Evolutionary conservation across 2,329 filamentous ascomycete species (phyloP), one percentile per base, ranked within the genome.

Genomic region (Polychaeton citri): DNA sequence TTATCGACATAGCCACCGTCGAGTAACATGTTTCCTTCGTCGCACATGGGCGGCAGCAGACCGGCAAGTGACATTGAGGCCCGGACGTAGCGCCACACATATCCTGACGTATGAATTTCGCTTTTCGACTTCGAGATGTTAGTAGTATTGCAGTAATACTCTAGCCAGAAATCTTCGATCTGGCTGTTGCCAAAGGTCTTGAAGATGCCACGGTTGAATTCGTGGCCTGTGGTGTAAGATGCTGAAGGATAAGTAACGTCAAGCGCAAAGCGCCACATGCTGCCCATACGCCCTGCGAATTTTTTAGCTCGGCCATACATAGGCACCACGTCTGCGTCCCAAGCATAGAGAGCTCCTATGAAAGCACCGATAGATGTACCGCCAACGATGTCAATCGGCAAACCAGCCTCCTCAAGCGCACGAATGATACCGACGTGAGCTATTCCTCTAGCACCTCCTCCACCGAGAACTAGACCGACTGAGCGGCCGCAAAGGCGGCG

Each of bases 141-240:
- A 24, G 92, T 98, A 0, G 90, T 96, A 61, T 98, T 98, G 71
- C 92, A 98, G 63, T 98, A 98, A 57, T 85, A 98, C 48, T 94
- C 86, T 8, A 98, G 72, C 90, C 90, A 98, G 53, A 96, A 98
- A 58, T 98, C 90, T 61, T 98, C 90, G 39, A 98, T 96, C 55
- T 96, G 90, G 7, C 84, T 83, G 51, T 95, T 85, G 10, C 87
- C 90, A 56, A 98, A 95, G 0, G 88, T 86, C 60, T 98, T 98
- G 74, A 95, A 98, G 45, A 98, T 95, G 28, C 90, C 90, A 5
- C 90, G 82, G 51, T 98, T 98, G 71, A 98, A 98, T 52, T 98
- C 90, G 54, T 98, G 90, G 1, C 90, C 90, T 0, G 90, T 98
- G 1, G 92, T 98, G 61, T 98, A 98, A 1, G 88, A 94, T 6